Evolutionary conservation across 495 filamentous ascomycete genomes (phyloP), one percentile per base, ranked within the genome.

Genomic region (Annulohypoxylon bovei): DNA sequence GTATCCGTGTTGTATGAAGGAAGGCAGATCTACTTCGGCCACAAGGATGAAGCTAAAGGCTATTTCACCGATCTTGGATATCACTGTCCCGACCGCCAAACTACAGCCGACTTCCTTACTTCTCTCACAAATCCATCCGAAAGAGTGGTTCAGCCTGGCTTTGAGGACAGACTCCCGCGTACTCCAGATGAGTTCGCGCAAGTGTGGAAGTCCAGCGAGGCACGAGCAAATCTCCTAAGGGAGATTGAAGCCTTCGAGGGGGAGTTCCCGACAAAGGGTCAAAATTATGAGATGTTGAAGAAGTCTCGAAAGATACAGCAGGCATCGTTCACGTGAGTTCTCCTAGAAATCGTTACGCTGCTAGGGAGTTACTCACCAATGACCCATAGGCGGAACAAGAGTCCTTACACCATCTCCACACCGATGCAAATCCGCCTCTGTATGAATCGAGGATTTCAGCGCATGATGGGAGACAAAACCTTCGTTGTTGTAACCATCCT

Each of bases 61-160:
- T 91, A 88, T 65, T 91, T 92, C 66, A 80, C 80, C 40, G 75
- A 82, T 0, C 85, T 90, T 79, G 88, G 89, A 33, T 91, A 85
- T 81, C 47, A 87, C 59, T 91, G 88, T 65, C 87, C 89, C 0
- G 82, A 88, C 0, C 82, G 91, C 25, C 88, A 88, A 53, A 94
- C 91, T 11, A 92, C 91, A 1, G 89, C 90, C 85, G 82, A 93
- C 82, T 88, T 94, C 81, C 78, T 95, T 16, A 94, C 92, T 12
- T 88, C 90, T 6, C 81, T 93, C 25, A 93, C 92, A n/a, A 91
- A 92, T 73, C 87, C 89, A 2, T 83, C 83, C n/a, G 91, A 92
- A 60, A 83, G 92, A 16, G 81, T 84, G 16, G 87, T 90, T 65
- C 87, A 88, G 14, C 80, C 82, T 8, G 92, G 90, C 4, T 88